phyloP scores from a whole-genome alignment of 1,284 basidiomycete genomes.

The Filobasidium uniguttulatum region DNA sequence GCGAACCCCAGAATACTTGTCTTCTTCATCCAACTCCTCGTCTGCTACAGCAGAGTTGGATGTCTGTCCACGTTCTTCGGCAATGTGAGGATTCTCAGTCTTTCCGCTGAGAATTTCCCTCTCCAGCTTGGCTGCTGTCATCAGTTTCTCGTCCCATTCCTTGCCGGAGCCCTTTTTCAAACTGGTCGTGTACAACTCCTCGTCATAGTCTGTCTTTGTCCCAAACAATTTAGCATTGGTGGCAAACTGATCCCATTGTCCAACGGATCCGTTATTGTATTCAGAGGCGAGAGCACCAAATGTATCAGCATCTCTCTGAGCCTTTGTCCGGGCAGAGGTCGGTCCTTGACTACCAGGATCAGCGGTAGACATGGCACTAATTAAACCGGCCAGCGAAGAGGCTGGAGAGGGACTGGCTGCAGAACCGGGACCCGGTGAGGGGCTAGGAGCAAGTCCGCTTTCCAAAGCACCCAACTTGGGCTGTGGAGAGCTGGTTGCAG shows the following conservation, averaged over 20 bases:
- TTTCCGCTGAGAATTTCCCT: constrained; percentile 75
- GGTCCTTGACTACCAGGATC: background rate
- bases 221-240: constrained; percentile 89
- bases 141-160: constrained; percentile 51
- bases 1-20: constrained; percentile 67
- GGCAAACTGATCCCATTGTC: constrained; percentile 86
- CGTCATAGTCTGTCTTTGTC: constrained; percentile 79
- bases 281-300: background rate
- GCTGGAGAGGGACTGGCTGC: background rate
- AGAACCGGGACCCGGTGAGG: background rate
- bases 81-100: constrained; percentile 70
- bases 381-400: background rate
- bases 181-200: constrained; percentile 91
- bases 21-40: constrained; percentile 65
- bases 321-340: background rate
- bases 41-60: constrained; percentile 48
- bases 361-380: background rate
- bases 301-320: background rate
- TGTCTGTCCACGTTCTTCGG: constrained; percentile 70
- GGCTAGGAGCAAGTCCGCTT: background rate
- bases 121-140: constrained; percentile 73
- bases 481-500: background rate
- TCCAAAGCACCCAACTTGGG: background rate
- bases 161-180: constrained; percentile 44
- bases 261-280: background rate